Evolutionary conservation across 345 rosid species (phyloP).

Genomic region (Eutrema japonicum): DNA sequence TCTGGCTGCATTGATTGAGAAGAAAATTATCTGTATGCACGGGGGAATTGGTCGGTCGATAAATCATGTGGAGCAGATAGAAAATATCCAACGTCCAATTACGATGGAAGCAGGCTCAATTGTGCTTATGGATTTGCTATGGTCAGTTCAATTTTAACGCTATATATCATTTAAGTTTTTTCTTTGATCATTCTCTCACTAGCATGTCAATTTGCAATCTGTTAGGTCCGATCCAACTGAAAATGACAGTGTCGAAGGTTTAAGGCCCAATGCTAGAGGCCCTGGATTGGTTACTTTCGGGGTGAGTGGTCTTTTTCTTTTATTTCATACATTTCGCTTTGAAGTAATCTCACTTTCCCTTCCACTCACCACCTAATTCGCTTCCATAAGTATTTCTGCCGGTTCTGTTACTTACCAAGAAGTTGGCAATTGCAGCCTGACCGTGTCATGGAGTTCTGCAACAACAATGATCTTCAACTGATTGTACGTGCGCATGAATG

Average conservation of each 20-base stretch:
- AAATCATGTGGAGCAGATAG: slow-evolving; percentile 96
- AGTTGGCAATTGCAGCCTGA: slow-evolving; percentile 71
- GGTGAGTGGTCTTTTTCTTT: slow-evolving; percentile 56
- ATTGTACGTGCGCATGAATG: slow-evolving; percentile 99
- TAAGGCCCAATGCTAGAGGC: slow-evolving; percentile 98
- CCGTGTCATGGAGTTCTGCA: slow-evolving; percentile 98
- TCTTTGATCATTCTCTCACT: slow-evolving; percentile 17
- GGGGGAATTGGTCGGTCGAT: slow-evolving; percentile 99
- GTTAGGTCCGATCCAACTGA: slow-evolving; percentile 98
- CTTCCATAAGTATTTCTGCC: neutral
- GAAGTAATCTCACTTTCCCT: neutral
- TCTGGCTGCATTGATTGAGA: slow-evolving; percentile 91
- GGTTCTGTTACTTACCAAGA: slow-evolving; percentile 26
- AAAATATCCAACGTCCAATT: slow-evolving; percentile 92
- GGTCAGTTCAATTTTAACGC: slow-evolving; percentile 57
- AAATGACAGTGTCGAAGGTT: slow-evolving; percentile 99
- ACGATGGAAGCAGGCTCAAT: slow-evolving; percentile 97
- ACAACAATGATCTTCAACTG: slow-evolving; percentile 95
- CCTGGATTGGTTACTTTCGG: slow-evolving; percentile 98
- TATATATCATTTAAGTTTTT: slow-evolving; percentile 25
- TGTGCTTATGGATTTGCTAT: slow-evolving; percentile 93
- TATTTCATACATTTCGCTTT: slow-evolving; percentile 1
- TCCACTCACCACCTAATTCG: neutral
- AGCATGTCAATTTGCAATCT: slow-evolving; percentile 37
- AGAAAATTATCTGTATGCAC: slow-evolving; percentile 98